Base-by-base conservation (phyloP, 192 early-diverging fungal species). In the Coemansia sp. region DNA sequence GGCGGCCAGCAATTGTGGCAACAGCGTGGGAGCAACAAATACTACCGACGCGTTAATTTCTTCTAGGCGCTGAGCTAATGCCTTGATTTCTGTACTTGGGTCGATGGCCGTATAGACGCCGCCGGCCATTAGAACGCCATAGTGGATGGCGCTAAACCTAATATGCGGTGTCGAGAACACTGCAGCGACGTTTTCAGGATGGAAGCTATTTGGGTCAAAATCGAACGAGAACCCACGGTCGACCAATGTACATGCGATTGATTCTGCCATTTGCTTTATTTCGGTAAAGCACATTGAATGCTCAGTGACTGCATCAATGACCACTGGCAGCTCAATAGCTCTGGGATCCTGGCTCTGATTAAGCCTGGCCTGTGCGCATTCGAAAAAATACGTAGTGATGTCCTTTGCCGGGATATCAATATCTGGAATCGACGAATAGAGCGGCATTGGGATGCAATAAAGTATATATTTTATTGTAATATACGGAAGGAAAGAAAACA, bases 121-220 rank as follows among this genome's bases (percentile, higher is more conserved):
- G 23, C 65, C 77, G 19, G 70, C 72, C 54, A 80, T 60, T 25
- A 80, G 25, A 2, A 58, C 57, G 21, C 72, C 77, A 19, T 63
- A 66, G 52, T 80, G 62, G 1, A 75, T 59, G 12, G 65, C 15
- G 43, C 56, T 62, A n/a, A 68, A 56, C 39, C 50, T 23, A 27
- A 75, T 70, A 15, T 63, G 27, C 32, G 48, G 12, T 0, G 61
- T 65, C 7, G 62, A 15, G n/a, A 68, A 66, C 35, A 75, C 72
- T 3, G 35, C 57, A 10, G 29, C 56, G 1, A 53, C 65, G 2
- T 50, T 38, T 14, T 10, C 47, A 0, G 22, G 21, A 27, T 38
- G 25, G 19, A 35, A 23, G 22, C 27, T 54, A 10, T 35, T 56
- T 23, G 43, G 21, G 7, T 63, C 62, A 37, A 45, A 45, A 1